Evolutionary conservation across 345 rosid species (phyloP).

Genomic region (Eucalyptus albens): DNA sequence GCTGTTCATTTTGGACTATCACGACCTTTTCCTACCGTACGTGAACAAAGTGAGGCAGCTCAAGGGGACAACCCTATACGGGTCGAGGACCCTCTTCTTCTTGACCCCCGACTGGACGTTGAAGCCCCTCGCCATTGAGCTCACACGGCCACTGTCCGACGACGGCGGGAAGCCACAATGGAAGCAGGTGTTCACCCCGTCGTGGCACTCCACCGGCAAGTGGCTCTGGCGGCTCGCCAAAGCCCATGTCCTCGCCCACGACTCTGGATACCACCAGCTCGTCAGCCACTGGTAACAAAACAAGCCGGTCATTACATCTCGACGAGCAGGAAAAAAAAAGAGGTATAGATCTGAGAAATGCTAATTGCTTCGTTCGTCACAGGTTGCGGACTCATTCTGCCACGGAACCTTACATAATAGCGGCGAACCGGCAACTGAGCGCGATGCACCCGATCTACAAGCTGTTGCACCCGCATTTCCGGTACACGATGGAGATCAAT

Average conservation of each 20-base stretch:
- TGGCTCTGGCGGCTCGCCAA: constrained; percentile 84
- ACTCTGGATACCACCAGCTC: constrained; percentile 58
- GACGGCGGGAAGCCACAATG: constrained; percentile 53
- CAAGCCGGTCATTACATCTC: not conserved
- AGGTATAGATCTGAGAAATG: not conserved
- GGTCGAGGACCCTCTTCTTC: constrained; percentile 58
- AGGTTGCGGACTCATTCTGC: constrained; percentile 69
- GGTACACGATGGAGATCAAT: constrained; percentile 76
- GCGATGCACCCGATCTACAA: constrained; percentile 57
- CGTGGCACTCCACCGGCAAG: constrained; percentile 23
- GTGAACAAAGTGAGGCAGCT: constrained; percentile 51
- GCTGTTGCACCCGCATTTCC: constrained; percentile 56
- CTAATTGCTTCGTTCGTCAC: not conserved
- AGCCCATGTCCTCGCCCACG: constrained; percentile 53
- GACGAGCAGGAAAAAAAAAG: no score
- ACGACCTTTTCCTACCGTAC: constrained; percentile 45
- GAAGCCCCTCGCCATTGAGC: constrained; percentile 55
- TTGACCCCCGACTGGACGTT: constrained; percentile 33
- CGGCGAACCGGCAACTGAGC: constrained; percentile 60
- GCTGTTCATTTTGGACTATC: constrained; percentile 46
- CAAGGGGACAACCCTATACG: constrained; percentile 38
- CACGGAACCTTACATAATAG: constrained; percentile 62
- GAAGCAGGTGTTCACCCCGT: constrained; percentile 39
- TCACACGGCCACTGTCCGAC: constrained; percentile 30
- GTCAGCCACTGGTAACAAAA: constrained; percentile 49